Percentiles rank a stretch among this genome's conserved stretches.
These are phyloP conservation scores for Setaria viridis DNA, from an alignment of 202 grass and related monocot genomes.

Conservation along the genomic window DNA sequence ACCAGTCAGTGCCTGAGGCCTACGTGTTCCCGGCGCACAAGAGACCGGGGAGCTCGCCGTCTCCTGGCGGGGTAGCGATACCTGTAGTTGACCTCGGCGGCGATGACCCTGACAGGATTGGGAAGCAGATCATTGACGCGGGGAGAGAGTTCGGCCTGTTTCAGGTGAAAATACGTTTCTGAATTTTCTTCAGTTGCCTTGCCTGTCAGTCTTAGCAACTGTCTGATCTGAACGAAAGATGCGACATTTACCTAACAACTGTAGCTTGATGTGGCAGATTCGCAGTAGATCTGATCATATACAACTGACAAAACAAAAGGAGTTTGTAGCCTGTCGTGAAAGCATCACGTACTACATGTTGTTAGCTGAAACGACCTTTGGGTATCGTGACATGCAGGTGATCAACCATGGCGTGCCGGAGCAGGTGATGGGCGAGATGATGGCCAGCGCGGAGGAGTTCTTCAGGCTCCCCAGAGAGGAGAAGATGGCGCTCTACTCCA, in stretches of 20 bases:
- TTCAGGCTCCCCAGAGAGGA: slow-evolving; percentile 39
- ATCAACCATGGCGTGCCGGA: slow-evolving; percentile 52
- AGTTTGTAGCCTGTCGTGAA: background rate
- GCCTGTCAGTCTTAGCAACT: background rate
- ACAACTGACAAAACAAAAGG: background rate
- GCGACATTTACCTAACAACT: background rate
- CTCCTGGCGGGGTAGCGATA: background rate
- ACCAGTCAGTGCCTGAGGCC: slow-evolving; percentile 13
- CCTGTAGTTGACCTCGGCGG: slow-evolving; percentile 22
- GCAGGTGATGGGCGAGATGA: slow-evolving; percentile 30
- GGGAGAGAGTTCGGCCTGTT: slow-evolving; percentile 34
- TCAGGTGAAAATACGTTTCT: slow-evolving; percentile 19
- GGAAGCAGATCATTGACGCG: slow-evolving; percentile 33
- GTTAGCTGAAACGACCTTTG: background rate
- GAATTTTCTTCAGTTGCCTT: background rate
- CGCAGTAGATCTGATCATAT: background rate
- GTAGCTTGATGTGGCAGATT: background rate
- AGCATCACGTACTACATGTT: background rate
- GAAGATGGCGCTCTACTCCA: slow-evolving; percentile 50
- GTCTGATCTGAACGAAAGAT: background rate
- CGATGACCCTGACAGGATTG: slow-evolving; percentile 8
- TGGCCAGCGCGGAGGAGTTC: slow-evolving; percentile 39
- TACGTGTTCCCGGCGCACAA: slow-evolving; percentile 26
- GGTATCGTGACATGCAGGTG: background rate
- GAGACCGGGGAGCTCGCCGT: background rate